Conservation (phyloP, 768 basidiomycete genomes). For the Saitozyma podzolica region DNA sequence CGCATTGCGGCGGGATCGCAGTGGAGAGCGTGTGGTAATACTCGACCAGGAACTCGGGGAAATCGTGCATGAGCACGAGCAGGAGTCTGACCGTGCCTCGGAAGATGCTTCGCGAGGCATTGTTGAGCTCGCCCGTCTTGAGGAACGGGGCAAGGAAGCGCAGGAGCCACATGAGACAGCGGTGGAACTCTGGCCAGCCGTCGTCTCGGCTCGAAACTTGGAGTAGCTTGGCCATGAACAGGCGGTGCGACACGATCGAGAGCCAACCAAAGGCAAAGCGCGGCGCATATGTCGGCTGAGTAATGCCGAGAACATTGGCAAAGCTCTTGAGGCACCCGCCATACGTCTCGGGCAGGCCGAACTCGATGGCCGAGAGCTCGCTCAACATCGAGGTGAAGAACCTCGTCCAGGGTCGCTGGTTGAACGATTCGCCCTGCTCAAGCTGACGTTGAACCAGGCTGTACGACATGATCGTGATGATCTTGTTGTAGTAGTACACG, state of each 20-base stretch:
- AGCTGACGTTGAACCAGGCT: slow-evolving; percentile 93
- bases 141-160: slow-evolving; percentile 92
- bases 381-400: slow-evolving; percentile 96
- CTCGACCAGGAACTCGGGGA: slow-evolving; percentile 96
- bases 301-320: slow-evolving; percentile 90
- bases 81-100: slow-evolving; percentile 85
- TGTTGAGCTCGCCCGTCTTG: slow-evolving; percentile 68
- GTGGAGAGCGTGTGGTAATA: slow-evolving; percentile 96
- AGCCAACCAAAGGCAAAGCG: slow-evolving; percentile 99
- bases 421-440: slow-evolving; percentile 85
- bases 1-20: slow-evolving; percentile 84
- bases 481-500: slow-evolving; percentile 94
- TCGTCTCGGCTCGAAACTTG: slow-evolving; percentile 77
- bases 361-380: slow-evolving; percentile 83
- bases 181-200: slow-evolving; percentile 97
- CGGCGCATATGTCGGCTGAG: slow-evolving; percentile 95
- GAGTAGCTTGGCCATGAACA: slow-evolving; percentile 96
- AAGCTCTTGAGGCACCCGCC: slow-evolving; percentile 73
- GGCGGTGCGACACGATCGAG: slow-evolving; percentile 88
- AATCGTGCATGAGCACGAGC: slow-evolving; percentile 94
- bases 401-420: slow-evolving; percentile 96
- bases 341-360: slow-evolving; percentile 81
- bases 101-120: slow-evolving; percentile 81
- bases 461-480: slow-evolving; percentile 93
- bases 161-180: slow-evolving; percentile 86